Evolutionary conservation across 768 basidiomycete genomes (phyloP), one percentile per base, ranked within the genome.

Genomic region (Termitomyces sp.): DNA sequence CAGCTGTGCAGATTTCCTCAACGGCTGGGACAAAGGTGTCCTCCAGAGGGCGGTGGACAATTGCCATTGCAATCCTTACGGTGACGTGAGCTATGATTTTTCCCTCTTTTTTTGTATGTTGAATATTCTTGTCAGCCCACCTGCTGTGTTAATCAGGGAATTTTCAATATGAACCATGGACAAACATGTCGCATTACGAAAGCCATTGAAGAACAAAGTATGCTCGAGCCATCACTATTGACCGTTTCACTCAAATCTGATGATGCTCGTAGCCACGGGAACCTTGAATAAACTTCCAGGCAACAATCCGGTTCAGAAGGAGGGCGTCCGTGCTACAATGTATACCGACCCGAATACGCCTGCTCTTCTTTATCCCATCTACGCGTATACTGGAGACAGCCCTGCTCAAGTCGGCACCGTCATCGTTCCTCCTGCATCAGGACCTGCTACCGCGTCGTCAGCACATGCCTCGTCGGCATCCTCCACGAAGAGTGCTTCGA

Each of bases 1-100:
- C 21, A 42, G 3, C 47, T 23, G 12, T 31, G 9, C 35, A 78
- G 81, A 84, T 61, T 84, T 79, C 69, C 69, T 79, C 53, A 83
- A 84, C 60, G 84, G 86, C 16, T 89, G 86, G 86, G 80, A 83
- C 46, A 60, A 65, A 1, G 79, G 78, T 49, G 75, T 85, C 34
- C 74, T 87, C 2, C 76, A 80, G 56, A 75, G 73, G 3, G 85
- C 82, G 21, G 74, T 87, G 16, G 78, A 85, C 64, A 68, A 75
- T 14, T 84, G 82, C 58, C 64, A 77, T 59, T 83, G 82, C 68
- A 73, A 77, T 58, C 51, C 52, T 2, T 79, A 67, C 50, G 79
- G 80, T 31, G 77, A 78, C 61, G 76, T 78, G 50, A 58, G 75
- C 35, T 66, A 12, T 44, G 19, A 17, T 14, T 29, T 16, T 32